A percentile compares a stretch with the other conserved stretches of the same genome.
Conservation (phyloP, 2,329 filamentous ascomycete species). For the Colletotrichum phormii region DNA sequence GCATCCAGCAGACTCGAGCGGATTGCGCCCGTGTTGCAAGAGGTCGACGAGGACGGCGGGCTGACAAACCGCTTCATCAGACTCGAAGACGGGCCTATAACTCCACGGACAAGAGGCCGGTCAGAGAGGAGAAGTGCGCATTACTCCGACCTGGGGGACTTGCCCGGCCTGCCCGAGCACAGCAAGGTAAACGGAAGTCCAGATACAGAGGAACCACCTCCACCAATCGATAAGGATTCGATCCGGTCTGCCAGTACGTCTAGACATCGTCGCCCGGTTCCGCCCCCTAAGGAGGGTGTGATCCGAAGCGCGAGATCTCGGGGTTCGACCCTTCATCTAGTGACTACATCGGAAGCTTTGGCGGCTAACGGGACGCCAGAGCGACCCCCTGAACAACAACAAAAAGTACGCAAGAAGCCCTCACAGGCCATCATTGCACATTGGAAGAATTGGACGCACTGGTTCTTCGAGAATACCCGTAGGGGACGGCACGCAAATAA, state of each 20-base stretch:
- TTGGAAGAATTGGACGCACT: conserved; percentile 74
- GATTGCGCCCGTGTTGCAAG: conserved; percentile 79
- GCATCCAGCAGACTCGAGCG: conserved; percentile 89
- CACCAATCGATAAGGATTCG: conserved; percentile 83
- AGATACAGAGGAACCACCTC: conserved; percentile 67
- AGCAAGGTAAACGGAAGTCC: conserved; percentile 55
- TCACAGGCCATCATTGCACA: conserved; percentile 69
- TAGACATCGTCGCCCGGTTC: conserved; percentile 78
- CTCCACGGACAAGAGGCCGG: conserved; percentile 79
- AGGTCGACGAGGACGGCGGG: conserved; percentile 82
- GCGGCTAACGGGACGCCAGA: conserved; percentile 47
- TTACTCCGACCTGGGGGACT: conserved; percentile 74
- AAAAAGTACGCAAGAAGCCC: conserved; percentile 66
- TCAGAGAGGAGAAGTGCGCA: conserved; percentile 80
- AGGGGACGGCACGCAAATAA: conserved; percentile 61
- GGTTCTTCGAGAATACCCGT: conserved; percentile 70
- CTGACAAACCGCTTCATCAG: conserved; percentile 57
- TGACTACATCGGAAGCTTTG: conserved; percentile 71
- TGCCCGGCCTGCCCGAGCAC: conserved; percentile 80
- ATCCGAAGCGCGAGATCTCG: conserved; percentile 77
- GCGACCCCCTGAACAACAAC: conserved; percentile 45
- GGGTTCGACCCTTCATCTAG: conserved; percentile 88
- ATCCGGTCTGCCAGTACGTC: conserved; percentile 82
- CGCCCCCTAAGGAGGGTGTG: conserved; percentile 86
- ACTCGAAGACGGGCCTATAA: conserved; percentile 54